phyloP scores from a whole-genome alignment of 495 filamentous ascomycete species.

The Tuber calosporum region DNA sequence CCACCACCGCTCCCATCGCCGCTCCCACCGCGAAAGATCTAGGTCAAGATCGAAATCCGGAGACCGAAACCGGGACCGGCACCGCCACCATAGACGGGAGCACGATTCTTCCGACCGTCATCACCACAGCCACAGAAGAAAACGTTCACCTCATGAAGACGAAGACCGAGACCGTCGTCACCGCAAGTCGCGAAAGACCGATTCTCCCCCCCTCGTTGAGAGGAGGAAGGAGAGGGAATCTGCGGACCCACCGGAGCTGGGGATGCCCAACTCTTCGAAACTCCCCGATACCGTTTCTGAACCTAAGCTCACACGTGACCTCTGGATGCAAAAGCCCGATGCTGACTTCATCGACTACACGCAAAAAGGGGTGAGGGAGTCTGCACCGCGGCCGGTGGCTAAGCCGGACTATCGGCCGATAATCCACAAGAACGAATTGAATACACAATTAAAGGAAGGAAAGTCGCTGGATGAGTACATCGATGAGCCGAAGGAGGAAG shows the following conservation, averaged over 20 bases:
- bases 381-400: slow-evolving; percentile 49
- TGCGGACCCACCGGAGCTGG: slow-evolving; percentile 47
- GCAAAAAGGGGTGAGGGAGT: slow-evolving; percentile 56
- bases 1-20: slow-evolving; percentile 16
- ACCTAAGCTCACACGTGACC: slow-evolving; percentile 57
- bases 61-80: slow-evolving; percentile 41
- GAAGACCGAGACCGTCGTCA: slow-evolving; percentile 43
- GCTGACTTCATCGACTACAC: slow-evolving; percentile 78
- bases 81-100: slow-evolving; percentile 27
- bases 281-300: slow-evolving; percentile 28
- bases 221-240: slow-evolving; percentile 39
- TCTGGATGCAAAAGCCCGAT: slow-evolving; percentile 90
- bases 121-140: slow-evolving; percentile 37
- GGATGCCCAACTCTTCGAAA: slow-evolving; percentile 41
- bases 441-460: slow-evolving; percentile 59
- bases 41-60: slow-evolving; percentile 38
- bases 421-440: slow-evolving; percentile 75
- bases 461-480: slow-evolving; percentile 49
- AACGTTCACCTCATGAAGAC: slow-evolving; percentile 47
- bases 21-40: slow-evolving; percentile 39
- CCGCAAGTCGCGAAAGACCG: slow-evolving; percentile 32
- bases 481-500: slow-evolving; percentile 54
- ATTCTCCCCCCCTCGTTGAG: slow-evolving; percentile 9
- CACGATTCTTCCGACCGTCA: slow-evolving; percentile 16
- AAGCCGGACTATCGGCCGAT: slow-evolving; percentile 65